These are phyloP conservation scores for Marasmius sp. DNA, from an alignment of 1,284 basidiomycete species.

Conservation along the genomic window DNA sequence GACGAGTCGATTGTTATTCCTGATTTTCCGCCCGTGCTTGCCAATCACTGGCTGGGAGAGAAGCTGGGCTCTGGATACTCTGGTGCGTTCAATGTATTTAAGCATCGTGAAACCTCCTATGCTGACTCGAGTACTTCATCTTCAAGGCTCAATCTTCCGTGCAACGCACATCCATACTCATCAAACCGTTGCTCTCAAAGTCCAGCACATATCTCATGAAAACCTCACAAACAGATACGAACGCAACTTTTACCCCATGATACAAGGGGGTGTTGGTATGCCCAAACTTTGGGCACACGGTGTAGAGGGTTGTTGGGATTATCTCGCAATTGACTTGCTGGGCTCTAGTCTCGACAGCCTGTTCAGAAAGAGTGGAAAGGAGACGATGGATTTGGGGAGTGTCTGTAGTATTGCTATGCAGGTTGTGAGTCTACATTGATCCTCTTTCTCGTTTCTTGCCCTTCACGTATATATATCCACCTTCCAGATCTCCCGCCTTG, in stretches of 20 bases:
- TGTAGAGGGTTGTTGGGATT: slow-evolving; percentile 63
- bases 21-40: slow-evolving; percentile 38
- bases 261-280: slow-evolving; percentile 74
- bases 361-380: slow-evolving; percentile 53
- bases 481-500: slow-evolving; percentile 60
- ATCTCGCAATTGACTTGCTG: slow-evolving; percentile 71
- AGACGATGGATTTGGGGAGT: slow-evolving; percentile 63
- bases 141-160: slow-evolving; percentile 63
- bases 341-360: slow-evolving; percentile 67
- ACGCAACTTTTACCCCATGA: slow-evolving; percentile 61
- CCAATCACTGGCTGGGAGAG: slow-evolving; percentile 48
- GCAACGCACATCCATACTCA: slow-evolving; percentile 56
- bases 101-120: background rate
- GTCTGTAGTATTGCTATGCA: slow-evolving; percentile 74
- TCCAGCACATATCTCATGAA: slow-evolving; percentile 65
- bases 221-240: slow-evolving; percentile 76
- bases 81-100: slow-evolving; percentile 29
- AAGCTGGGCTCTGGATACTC: slow-evolving; percentile 55
- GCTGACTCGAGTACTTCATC: background rate
- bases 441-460: background rate
- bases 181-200: slow-evolving; percentile 66
- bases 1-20: background rate
- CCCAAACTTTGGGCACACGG: slow-evolving; percentile 67
- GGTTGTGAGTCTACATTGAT: slow-evolving; percentile 47
- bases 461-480: background rate